Evolutionary conservation across 371 early-diverging fungal genomes (phyloP).

Genomic region (Apophysomyces sp.): DNA sequence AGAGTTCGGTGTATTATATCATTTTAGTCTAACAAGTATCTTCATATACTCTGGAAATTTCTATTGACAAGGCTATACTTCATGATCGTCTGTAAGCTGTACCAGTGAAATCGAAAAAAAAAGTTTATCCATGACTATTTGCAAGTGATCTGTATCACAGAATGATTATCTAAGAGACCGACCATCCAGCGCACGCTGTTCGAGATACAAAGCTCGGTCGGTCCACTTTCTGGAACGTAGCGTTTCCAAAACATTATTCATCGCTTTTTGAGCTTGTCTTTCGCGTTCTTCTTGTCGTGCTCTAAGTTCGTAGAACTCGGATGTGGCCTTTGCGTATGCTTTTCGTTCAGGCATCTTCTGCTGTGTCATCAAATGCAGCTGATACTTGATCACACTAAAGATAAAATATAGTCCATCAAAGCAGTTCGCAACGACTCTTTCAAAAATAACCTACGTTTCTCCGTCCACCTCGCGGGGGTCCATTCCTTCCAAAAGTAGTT

Average conservation of each 20-base stretch:
- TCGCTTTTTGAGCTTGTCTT: slow-evolving; percentile 62
- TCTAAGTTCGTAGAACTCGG: slow-evolving; percentile 70
- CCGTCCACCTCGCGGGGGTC: slow-evolving; percentile 58
- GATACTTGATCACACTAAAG: slow-evolving; percentile 79
- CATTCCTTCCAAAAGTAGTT: slow-evolving; percentile 48
- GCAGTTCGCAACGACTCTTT: neutral
- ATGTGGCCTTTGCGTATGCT: slow-evolving; percentile 71
- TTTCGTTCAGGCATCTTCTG: slow-evolving; percentile 64
- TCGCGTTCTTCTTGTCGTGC: slow-evolving; percentile 74
- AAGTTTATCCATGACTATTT: too few relatives aligned
- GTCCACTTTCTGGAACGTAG: slow-evolving; percentile 30
- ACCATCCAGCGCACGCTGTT: slow-evolving; percentile 32
- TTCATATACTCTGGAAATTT: too few relatives aligned
- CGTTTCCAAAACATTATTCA: slow-evolving; percentile 21
- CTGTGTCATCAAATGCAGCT: slow-evolving; percentile 69
- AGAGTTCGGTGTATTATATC: too few relatives aligned
- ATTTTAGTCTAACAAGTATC: too few relatives aligned
- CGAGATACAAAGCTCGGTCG: slow-evolving; percentile 29
- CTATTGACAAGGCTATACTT: too few relatives aligned
- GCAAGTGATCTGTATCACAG: too few relatives aligned
- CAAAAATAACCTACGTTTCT: slow-evolving; percentile 60
- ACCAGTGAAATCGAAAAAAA: too few relatives aligned
- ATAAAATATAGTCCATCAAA: too few relatives aligned
- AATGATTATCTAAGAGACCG: neutral
- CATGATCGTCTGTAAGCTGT: too few relatives aligned